A percentile compares a stretch with the other conserved stretches of the same genome.
Evolutionary conservation across 2,329 filamentous ascomycete genomes (phyloP).

Genomic region (Diaporthe australafricana): DNA sequence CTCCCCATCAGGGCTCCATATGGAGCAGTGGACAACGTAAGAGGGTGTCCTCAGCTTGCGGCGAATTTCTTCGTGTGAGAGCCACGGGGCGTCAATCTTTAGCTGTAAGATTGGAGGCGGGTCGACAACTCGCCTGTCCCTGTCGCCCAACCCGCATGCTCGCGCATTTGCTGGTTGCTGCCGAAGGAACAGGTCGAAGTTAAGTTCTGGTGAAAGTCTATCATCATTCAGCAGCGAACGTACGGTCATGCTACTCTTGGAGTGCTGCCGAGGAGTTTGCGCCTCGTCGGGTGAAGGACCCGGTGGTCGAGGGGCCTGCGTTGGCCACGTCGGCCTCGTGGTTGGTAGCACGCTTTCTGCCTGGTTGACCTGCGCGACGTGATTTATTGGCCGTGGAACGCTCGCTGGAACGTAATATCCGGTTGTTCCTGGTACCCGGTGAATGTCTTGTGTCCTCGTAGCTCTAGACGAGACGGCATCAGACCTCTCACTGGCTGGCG

Average conservation of each 20-base stretch:
- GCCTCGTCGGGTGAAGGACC: background rate
- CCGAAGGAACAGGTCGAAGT: conserved; percentile 69
- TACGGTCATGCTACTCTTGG: conserved; percentile 31
- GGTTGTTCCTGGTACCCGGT: background rate
- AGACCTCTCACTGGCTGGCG: background rate
- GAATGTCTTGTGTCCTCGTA: background rate
- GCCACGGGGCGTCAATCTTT: conserved; percentile 67
- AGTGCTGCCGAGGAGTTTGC: conserved; percentile 29
- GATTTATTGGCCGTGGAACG: background rate
- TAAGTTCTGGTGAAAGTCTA: conserved; percentile 36
- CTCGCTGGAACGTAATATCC: conserved; percentile 10
- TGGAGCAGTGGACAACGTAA: conserved; percentile 80
- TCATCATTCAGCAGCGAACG: conserved; percentile 35
- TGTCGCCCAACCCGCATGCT: conserved; percentile 85
- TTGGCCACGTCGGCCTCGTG: background rate
- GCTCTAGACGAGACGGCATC: background rate
- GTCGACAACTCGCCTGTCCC: conserved; percentile 84
- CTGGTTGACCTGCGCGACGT: background rate
- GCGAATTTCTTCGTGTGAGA: conserved; percentile 65
- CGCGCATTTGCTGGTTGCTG: conserved; percentile 84
- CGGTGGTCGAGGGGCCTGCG: background rate
- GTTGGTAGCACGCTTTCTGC: background rate
- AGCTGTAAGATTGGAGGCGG: conserved; percentile 86
- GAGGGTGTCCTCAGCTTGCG: conserved; percentile 68
- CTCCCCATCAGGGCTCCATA: conserved; percentile 76